Base-by-base conservation (phyloP, 345 rosid species). In the Lumnitzera racemosa region DNA sequence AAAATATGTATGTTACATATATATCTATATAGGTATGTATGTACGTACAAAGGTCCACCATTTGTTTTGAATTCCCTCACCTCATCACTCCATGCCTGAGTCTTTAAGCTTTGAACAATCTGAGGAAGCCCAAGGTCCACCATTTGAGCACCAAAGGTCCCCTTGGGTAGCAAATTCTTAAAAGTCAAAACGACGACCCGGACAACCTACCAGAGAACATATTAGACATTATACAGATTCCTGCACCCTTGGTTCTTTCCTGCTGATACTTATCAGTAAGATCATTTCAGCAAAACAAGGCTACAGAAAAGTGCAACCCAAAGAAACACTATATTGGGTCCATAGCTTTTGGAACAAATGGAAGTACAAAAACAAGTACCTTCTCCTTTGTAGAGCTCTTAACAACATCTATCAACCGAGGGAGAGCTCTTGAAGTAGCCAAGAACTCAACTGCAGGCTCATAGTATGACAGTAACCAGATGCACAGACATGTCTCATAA, bases 61-160 rank as follows among this genome's bases (percentile, higher is more conserved):
- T 20, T 20, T 20, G 20, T 11, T 27, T 36, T 36, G 43, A 66
- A 49, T 48, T 49, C 55, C 70, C 73, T 84, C 69, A 87, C 98
- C 94, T 92, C 98, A 57, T 92, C 98, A 74, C 91, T 89, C 98
- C 98, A 92, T 59, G 98, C 96, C 74, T 92, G 97, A 11, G 96
- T 65, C 77, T 89, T 89, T 63, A 92, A 79, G 79, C 81, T 87
- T 73, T 87, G 89, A 67, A 92, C 89, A 67, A 85, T 70, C 72
- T 92, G 98, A 56, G 87, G 96, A 69, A 92, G 81, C 55, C 97
- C 96, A 70, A 89, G 88, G 70, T 89, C 97, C 61, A 92, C 95
- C 98, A 92, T 92, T 75, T 80, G 96, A 63, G 94, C 91, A 73
- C 95, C 97, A 77, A 90, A 85, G 58, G 86, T 76, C 61, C 83